Percentiles rank a stretch among this genome's conserved stretches.
Evolutionary conservation across 1,284 basidiomycete species (phyloP).

Genomic region (Trametes hirsuta): DNA sequence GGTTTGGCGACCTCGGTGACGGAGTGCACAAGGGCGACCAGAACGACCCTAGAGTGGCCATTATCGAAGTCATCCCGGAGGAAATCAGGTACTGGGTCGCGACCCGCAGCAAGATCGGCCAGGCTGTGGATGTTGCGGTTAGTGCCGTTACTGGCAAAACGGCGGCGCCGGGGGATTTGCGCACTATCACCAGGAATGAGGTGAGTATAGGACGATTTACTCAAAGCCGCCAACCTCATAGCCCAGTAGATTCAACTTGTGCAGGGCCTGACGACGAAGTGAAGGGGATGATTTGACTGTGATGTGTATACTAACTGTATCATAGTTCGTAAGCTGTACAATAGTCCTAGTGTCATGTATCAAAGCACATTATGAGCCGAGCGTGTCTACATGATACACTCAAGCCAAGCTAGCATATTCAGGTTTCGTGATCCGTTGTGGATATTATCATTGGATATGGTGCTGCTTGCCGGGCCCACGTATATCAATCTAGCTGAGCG

Average conservation of each 20-base stretch:
- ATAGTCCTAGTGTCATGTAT: too few relatives aligned
- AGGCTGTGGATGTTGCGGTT: conserved; percentile 55
- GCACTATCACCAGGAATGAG: conserved; percentile 65
- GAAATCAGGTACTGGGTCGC: conserved; percentile 83
- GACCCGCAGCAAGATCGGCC: conserved; percentile 48
- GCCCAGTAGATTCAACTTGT: conserved; percentile 35
- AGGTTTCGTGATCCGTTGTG: too few relatives aligned
- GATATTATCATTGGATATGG: too few relatives aligned
- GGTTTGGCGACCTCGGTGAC: conserved; percentile 89
- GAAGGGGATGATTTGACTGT: background rate
- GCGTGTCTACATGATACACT: too few relatives aligned
- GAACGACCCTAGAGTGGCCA: conserved; percentile 79
- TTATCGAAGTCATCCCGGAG: conserved; percentile 82
- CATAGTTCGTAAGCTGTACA: too few relatives aligned
- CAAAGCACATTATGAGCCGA: too few relatives aligned
- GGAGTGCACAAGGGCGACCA: conserved; percentile 85
- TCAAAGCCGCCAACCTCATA: background rate
- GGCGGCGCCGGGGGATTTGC: conserved; percentile 64
- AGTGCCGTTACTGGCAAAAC: conserved; percentile 58
- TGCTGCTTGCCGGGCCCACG: too few relatives aligned
- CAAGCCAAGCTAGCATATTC: too few relatives aligned
- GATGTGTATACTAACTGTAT: background rate
- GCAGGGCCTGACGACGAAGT: conserved; percentile 26
- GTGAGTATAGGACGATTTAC: conserved; percentile 38
- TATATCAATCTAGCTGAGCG: too few relatives aligned